Evolutionary conservation across 2,329 filamentous ascomycete species (phyloP), one percentile per base, ranked within the genome.

Genomic region (Biscogniauxia mediterranea): DNA sequence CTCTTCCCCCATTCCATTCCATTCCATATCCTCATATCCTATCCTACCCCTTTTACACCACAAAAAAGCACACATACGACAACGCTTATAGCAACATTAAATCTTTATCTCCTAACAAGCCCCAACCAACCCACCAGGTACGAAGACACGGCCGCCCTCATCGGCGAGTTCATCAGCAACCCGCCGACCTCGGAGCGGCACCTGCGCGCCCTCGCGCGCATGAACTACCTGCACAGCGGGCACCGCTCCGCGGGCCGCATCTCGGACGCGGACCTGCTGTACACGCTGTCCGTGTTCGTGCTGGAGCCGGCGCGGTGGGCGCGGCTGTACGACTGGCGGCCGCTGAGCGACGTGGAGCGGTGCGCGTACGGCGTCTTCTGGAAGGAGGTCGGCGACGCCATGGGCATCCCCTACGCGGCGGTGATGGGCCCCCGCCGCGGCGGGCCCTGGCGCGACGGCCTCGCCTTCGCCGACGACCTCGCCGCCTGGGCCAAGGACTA

Each of bases 361-460:
- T 90, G 88, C 63, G 89, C 89, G 0, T 74, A 89, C 28, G 87
- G 84, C 17, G 86, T 85, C 0, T 86, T 90, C 69, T 93, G 89
- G 89, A 90, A 90, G 73, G 80, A 81, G 57, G 76, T 91, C 17
- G 90, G 89, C 15, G 87, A 92, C 67, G 84, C 85, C 57, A 89
- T 93, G 85, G 82, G 80, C 0, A 89, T 93, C 63, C 72, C 79
- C 54, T 85, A 84, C 66, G 71, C 72, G 23, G 74, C 74, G 1
- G 69, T 74, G 15, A 75, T 82, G 1, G 63, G 64, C 11, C 64
- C 58, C 26, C 59, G 60, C 52, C 38, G 17, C 6, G 61, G 60
- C 7, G 62, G 55, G 13, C 63, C 57, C 15, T 85, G 82, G 82
- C 67, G 62, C 2, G 79, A 85, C 66, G 82, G 82, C 28, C 71